phyloP scores from a whole-genome alignment of 768 basidiomycete species.

The Crassisporium funariophilum region DNA sequence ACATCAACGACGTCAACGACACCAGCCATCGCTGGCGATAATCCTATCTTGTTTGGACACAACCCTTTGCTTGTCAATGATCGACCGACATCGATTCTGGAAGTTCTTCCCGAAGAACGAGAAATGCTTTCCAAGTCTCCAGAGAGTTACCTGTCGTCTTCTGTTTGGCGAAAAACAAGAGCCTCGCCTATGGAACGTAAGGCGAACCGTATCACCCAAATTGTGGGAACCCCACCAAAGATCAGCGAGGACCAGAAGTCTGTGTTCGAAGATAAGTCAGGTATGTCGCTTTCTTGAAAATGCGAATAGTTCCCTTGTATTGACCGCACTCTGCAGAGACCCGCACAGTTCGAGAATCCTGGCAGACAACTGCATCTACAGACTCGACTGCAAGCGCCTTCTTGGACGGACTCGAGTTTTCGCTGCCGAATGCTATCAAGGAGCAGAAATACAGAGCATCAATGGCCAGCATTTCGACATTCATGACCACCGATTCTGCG shows the following conservation, averaged over 20 bases:
- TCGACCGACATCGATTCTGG: constrained; percentile 36
- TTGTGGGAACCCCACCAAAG: constrained; percentile 23
- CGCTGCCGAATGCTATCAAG: constrained; percentile 35
- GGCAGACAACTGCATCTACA: constrained; percentile 39
- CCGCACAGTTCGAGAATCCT: constrained; percentile 44
- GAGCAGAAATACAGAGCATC: constrained; percentile 43
- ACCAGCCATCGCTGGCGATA: constrained; percentile 41
- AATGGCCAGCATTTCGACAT: constrained; percentile 55
- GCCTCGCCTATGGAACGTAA: constrained; percentile 22
- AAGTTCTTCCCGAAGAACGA: constrained; percentile 54
- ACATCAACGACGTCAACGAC: constrained; percentile 26
- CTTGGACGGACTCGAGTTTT: constrained; percentile 39
- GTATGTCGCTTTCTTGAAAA: constrained; percentile 7
- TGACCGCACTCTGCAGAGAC: constrained; percentile 7
- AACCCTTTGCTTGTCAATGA: constrained; percentile 39
- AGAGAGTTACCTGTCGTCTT: constrained; percentile 16
- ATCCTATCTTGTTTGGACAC: constrained; percentile 43
- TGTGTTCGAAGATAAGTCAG: background rate
- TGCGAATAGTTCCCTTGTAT: background rate
- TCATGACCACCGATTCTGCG: constrained; percentile 58
- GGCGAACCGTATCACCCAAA: constrained; percentile 29
- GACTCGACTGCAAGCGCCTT: constrained; percentile 41
- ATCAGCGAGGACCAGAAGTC: background rate
- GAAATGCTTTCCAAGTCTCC: constrained; percentile 37
- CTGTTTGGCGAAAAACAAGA: constrained; percentile 16